Evolutionary conservation across 2,329 filamentous ascomycete genomes (phyloP).

Genomic region (Lecanosticta acicola): DNA sequence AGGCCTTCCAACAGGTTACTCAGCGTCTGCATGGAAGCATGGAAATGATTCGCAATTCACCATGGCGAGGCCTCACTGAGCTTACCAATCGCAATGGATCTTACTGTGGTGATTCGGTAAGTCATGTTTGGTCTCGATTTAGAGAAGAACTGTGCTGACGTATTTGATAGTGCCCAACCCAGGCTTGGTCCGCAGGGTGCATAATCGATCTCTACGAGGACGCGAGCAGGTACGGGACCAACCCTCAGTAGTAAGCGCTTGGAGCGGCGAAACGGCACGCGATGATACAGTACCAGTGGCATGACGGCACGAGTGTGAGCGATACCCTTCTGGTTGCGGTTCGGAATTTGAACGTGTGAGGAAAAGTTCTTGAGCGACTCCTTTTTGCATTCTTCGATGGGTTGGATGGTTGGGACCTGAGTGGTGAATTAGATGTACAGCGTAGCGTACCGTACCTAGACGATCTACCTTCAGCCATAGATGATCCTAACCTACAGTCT

Average conservation of each 20-base stretch:
- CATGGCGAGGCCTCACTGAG: constrained; percentile 89
- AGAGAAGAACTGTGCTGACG: constrained; percentile 28
- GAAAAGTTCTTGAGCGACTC: neutral
- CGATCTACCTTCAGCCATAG: no score
- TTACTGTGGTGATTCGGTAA: constrained; percentile 79
- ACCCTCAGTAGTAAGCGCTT: neutral
- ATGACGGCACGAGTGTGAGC: neutral
- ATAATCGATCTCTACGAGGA: constrained; percentile 96
- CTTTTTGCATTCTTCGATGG: neutral
- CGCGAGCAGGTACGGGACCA: constrained; percentile 42
- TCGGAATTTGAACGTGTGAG: neutral
- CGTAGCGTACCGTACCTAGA: neutral
- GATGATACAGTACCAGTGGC: neutral
- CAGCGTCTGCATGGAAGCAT: constrained; percentile 77
- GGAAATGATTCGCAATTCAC: constrained; percentile 69
- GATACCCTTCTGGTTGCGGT: neutral
- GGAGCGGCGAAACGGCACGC: neutral
- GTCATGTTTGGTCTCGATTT: constrained; percentile 33
- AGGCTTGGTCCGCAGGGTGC: constrained; percentile 93
- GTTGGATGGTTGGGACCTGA: neutral
- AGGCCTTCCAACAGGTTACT: constrained; percentile 93
- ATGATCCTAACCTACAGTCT: no score
- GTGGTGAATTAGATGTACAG: neutral
- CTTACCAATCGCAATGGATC: constrained; percentile 85
- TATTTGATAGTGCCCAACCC: constrained; percentile 68